A percentile compares a stretch with the other conserved stretches of the same genome.
phyloP scores from a whole-genome alignment of 1,284 basidiomycete genomes.

The Cryptococcus deneoformans region DNA sequence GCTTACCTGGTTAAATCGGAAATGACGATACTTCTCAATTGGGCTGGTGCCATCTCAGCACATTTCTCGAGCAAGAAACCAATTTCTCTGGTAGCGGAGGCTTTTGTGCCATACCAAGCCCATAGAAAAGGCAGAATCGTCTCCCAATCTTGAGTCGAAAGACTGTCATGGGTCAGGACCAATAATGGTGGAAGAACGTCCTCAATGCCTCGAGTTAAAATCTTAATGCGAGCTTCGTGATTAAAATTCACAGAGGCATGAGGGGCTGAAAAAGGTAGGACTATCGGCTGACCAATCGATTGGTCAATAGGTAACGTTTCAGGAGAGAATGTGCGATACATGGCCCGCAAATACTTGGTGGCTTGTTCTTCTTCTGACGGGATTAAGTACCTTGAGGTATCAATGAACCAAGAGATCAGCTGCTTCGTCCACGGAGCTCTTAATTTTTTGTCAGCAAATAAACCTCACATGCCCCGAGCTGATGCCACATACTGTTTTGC shows the following conservation, averaged over 20 bases:
- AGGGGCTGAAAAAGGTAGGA: background rate
- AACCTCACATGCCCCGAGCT: background rate
- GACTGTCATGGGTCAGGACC: constrained; percentile 28
- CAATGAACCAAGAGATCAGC: constrained; percentile 11
- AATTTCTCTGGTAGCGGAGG: constrained; percentile 6
- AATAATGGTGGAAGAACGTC: constrained; percentile 14
- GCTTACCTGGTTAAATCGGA: constrained; percentile 26
- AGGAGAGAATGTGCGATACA: background rate
- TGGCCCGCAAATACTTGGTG: too few species aligned
- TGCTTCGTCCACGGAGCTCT: constrained; percentile 10
- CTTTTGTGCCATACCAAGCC: constrained; percentile 16
- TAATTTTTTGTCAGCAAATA: background rate
- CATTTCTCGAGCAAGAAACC: constrained; percentile 42
- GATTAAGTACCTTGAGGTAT: background rate
- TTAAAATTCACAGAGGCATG: background rate
- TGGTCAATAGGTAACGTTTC: background rate
- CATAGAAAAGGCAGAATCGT: constrained; percentile 30
- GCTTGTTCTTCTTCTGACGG: background rate
- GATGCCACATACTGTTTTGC: constrained; percentile 11
- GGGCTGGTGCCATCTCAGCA: constrained; percentile 26
- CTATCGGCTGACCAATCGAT: background rate
- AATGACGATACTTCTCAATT: constrained; percentile 17
- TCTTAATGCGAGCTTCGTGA: background rate
- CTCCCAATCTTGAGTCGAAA: constrained; percentile 30
- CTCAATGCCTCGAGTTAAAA: background rate